phyloP scores from a whole-genome alignment of 441 rosid species.

The Syzygium malaccense region DNA sequence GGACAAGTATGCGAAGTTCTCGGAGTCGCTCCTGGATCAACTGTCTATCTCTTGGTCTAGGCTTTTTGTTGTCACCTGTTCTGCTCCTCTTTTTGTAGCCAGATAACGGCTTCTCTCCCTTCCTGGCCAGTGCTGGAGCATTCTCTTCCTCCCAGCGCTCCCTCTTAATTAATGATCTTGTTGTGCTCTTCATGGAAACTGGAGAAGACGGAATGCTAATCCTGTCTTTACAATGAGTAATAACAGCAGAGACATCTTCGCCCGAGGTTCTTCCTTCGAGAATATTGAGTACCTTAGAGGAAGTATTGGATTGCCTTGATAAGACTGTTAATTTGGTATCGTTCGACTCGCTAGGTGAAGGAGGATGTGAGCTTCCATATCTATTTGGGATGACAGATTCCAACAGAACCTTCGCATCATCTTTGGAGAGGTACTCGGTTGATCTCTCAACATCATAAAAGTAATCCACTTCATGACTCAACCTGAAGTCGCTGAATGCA shows the following conservation, averaged over 20 bases:
- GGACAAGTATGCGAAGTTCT: slow-evolving; percentile 61
- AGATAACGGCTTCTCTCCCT: slow-evolving; percentile 20
- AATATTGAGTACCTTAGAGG: slow-evolving; percentile 9
- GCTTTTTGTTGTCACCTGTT: slow-evolving; percentile 36
- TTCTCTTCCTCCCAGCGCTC: slow-evolving; percentile 9
- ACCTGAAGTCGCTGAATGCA: slow-evolving; percentile 1
- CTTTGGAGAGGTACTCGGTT: background rate
- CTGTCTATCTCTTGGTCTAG: slow-evolving; percentile 69
- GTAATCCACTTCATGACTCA: background rate
- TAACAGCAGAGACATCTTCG: slow-evolving; percentile 9
- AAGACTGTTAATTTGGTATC: slow-evolving; percentile 5
- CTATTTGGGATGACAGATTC: slow-evolving; percentile 32
- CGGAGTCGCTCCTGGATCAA: slow-evolving; percentile 64
- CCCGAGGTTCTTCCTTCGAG: background rate
- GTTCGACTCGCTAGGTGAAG: slow-evolving; percentile 2
- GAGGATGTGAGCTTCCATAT: slow-evolving; percentile 4
- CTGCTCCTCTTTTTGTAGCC: slow-evolving; percentile 32
- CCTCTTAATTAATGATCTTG: slow-evolving; percentile 9
- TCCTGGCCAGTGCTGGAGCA: slow-evolving; percentile 1
- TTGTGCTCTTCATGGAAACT: slow-evolving; percentile 12
- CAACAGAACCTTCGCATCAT: slow-evolving; percentile 26
- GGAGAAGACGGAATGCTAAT: slow-evolving; percentile 3
- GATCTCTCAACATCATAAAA: slow-evolving; percentile 14
- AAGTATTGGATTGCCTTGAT: background rate
- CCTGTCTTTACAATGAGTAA: background rate